phyloP scores from a whole-genome alignment of 192 early-diverging fungal genomes.

The Phlyctochytrium bullatum region DNA sequence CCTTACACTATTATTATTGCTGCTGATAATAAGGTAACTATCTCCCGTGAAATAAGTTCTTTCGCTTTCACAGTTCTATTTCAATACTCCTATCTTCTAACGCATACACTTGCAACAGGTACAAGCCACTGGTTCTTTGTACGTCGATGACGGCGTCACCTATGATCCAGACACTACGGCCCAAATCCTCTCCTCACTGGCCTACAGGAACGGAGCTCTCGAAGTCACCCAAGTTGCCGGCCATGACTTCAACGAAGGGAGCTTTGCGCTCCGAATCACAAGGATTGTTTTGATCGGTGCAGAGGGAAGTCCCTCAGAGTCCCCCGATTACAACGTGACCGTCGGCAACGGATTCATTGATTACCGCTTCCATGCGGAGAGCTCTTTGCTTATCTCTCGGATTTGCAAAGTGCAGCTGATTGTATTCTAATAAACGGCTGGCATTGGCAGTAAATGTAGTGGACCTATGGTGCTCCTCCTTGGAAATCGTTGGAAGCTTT shows the following conservation, averaged over 20 bases:
- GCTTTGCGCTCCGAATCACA: neutral
- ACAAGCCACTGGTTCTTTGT: slow-evolving; percentile 71
- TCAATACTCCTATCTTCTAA: too few species aligned
- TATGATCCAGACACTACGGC: slow-evolving; percentile 52
- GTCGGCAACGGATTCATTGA: neutral
- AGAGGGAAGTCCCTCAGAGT: neutral
- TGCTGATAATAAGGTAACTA: slow-evolving; percentile 54
- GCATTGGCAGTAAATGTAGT: too few species aligned
- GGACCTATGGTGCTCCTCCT: too few species aligned
- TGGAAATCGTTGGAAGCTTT: too few species aligned
- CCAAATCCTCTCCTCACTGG: neutral
- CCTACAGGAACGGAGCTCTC: neutral
- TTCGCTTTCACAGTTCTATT: too few species aligned
- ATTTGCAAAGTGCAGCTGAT: too few species aligned
- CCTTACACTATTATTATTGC: slow-evolving; percentile 90
- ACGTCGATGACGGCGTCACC: slow-evolving; percentile 87
- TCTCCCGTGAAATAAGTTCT: neutral
- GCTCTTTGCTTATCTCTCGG: too few species aligned
- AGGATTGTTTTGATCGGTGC: neutral
- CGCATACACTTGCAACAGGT: slow-evolving; percentile 43
- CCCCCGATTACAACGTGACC: neutral
- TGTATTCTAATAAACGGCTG: too few species aligned
- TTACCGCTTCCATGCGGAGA: too few species aligned
- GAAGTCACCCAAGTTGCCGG: neutral
- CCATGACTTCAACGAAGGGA: neutral